Conservation (phyloP, 495 filamentous ascomycete genomes). For the Neurospora sp. region DNA sequence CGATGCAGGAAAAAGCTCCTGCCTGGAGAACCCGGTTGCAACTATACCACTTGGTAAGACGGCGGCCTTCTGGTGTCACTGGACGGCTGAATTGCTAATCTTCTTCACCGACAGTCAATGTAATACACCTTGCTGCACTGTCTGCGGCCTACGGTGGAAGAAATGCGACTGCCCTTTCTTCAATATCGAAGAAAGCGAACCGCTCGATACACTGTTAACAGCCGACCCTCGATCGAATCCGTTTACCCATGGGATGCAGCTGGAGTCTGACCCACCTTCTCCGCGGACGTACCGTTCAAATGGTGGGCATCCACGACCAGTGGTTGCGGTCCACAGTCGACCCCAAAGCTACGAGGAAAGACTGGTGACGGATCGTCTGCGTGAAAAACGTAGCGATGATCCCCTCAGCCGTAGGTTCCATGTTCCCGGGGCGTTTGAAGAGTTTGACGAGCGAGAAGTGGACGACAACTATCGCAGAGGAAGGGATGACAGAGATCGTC, state of each 20-base stretch:
- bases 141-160: slow-evolving; percentile 71
- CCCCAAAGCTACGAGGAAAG: slow-evolving; percentile 44
- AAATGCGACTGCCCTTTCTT: slow-evolving; percentile 74
- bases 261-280: slow-evolving; percentile 13
- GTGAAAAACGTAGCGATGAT: slow-evolving; percentile 45
- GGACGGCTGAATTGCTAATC: slow-evolving; percentile 5
- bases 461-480: slow-evolving; percentile 11
- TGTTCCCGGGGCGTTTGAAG: slow-evolving; percentile 21
- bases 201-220: slow-evolving; percentile 27
- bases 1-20: slow-evolving; percentile 60
- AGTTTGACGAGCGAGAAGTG: slow-evolving; percentile 32
- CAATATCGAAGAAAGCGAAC: slow-evolving; percentile 55
- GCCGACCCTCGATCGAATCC: slow-evolving; percentile 13
- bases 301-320: slow-evolving; percentile 5
- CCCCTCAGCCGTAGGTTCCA: slow-evolving; percentile 46
- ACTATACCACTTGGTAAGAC: slow-evolving; percentile 76
- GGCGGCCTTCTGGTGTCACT: slow-evolving; percentile 1
- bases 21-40: slow-evolving; percentile 56
- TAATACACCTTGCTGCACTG: slow-evolving; percentile 73
- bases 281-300: slow-evolving; percentile 20
- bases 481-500: slow-evolving; percentile 16
- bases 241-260: slow-evolving; percentile 6
- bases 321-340: slow-evolving; percentile 18
- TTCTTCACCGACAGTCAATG: slow-evolving; percentile 46
- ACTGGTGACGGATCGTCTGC: slow-evolving; percentile 35